A percentile compares a stretch with the other conserved stretches of the same genome.
Conservation (phyloP, 805 yeast species). For the Metschnikowia peoriensis region DNA sequence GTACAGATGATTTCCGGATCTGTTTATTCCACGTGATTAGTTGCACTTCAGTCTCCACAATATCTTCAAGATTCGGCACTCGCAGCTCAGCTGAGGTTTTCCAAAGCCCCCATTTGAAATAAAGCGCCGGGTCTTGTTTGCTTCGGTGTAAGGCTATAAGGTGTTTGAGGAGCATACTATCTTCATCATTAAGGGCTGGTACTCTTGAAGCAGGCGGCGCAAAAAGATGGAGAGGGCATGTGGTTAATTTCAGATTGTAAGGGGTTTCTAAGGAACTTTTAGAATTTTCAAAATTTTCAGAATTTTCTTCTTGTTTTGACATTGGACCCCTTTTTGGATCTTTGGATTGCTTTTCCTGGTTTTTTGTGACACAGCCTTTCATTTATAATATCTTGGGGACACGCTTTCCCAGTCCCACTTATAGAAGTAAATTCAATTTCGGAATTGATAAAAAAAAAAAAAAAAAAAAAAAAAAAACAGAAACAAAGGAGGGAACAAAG, state of each 20-base stretch:
- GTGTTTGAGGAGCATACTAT: slow-evolving; percentile 4
- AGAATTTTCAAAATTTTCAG: no score
- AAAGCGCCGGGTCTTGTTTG: not conserved
- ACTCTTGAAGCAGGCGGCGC: not conserved
- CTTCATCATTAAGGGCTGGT: not conserved
- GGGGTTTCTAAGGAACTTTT: not conserved
- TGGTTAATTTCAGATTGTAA: not conserved
- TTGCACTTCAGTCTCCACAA: slow-evolving; percentile 6
- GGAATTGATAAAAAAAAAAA: no score
- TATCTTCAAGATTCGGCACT: not conserved
- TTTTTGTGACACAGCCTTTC: no score
- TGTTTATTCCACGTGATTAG: not conserved
- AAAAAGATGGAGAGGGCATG: slow-evolving; percentile 2
- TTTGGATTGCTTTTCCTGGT: not conserved
- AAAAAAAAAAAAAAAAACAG: no score
- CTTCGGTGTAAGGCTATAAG: slow-evolving; percentile 1
- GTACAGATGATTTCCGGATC: not conserved
- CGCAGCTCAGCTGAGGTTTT: not conserved
- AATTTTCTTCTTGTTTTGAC: not conserved
- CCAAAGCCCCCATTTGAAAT: slow-evolving; percentile 15
- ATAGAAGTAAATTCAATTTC: no score
- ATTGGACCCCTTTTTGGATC: not conserved
- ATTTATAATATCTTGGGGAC: no score
- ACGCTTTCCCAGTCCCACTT: no score
- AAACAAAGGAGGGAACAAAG: no score